A percentile compares a stretch with the other conserved stretches of the same genome.
Conservation (phyloP, 306 rosid genomes). For the Vachellia collinsii region DNA sequence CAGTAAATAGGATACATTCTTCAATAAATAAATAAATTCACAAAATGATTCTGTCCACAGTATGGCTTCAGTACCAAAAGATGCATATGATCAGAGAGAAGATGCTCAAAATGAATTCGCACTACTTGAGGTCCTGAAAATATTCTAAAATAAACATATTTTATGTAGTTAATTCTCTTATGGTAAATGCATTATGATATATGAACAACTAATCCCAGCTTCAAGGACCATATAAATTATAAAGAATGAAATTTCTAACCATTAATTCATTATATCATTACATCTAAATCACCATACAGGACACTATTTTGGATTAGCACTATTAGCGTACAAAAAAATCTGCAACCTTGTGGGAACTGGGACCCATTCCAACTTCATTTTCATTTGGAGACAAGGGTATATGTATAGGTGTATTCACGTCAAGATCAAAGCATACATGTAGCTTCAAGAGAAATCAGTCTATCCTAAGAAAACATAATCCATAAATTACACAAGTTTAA, state of each 20-base stretch:
- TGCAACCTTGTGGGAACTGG: not conserved
- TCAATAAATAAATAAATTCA: not conserved
- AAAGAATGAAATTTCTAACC: not conserved
- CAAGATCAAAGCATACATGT: not conserved
- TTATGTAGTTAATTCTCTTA: not conserved
- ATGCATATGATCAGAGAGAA: not conserved
- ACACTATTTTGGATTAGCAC: not conserved
- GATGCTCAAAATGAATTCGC: not conserved
- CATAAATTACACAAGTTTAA: not conserved
- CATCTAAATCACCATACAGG: not conserved
- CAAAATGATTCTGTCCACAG: not conserved
- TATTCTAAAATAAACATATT: not conserved
- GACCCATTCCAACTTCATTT: not conserved
- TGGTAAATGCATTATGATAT: not conserved
- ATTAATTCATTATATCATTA: too few species aligned
- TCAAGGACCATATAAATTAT: not conserved
- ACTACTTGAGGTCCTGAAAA: not conserved
- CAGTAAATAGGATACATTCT: not conserved
- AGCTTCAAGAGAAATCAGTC: not conserved
- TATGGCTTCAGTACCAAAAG: not conserved
- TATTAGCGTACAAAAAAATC: not conserved
- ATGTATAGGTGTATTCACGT: not conserved
- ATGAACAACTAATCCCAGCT: not conserved
- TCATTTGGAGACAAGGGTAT: not conserved
- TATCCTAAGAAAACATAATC: not conserved